Base-by-base conservation (phyloP, 176 grass and related monocot genomes). In the Triticum timopheevii region DNA sequence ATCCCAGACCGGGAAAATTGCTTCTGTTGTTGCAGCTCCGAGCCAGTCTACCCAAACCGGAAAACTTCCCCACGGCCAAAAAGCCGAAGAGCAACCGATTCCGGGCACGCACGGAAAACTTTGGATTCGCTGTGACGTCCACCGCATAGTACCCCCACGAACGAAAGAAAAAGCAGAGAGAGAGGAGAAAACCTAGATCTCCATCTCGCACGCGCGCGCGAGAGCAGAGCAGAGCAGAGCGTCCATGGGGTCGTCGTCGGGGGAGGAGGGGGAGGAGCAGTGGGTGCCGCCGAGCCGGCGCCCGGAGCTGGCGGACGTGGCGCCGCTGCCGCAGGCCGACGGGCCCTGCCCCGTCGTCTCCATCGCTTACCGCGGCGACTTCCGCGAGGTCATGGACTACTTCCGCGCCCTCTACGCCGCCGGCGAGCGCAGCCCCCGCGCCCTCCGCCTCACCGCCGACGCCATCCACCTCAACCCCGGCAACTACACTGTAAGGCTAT, bases 301-400 rank as follows among this genome's bases (percentile, higher is more conserved):
- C 16, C 89, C 91, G 45, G 95, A 93, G 68, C 87, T 94, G 88
- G 89, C 88, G 44, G 95, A 95, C 66, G 93, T 98, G 76, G 58
- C 28, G 35, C 93, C 95, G 39, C 27, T 98, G 65, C 83, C 88
- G 15, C 93, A 98, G 88, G 93, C 89, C 74, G 95, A 98, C 9
- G 91, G 93, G 9, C 91, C 93, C 54, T 72, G 84, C 80, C 93
- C 95, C 10, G 89, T 95, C 4, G 93, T 92, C 11, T 12, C 91
- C 71, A 98, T 98, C 35, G 88, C 90, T 38, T 98, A 98, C 83
- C 79, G 73, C 68, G 88, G 87, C 50, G 88, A 92, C 24, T 95
- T 98, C 86, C 81, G 89, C 49, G 95, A 98, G 82, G 91, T 89
- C 76, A 98, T 98, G 95, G 93, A 92, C 85, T 98, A 98, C 87